Evolutionary conservation across 495 filamentous ascomycete species (phyloP), one percentile per base, ranked within the genome.

Genomic region (Cenococcum geophilum): DNA sequence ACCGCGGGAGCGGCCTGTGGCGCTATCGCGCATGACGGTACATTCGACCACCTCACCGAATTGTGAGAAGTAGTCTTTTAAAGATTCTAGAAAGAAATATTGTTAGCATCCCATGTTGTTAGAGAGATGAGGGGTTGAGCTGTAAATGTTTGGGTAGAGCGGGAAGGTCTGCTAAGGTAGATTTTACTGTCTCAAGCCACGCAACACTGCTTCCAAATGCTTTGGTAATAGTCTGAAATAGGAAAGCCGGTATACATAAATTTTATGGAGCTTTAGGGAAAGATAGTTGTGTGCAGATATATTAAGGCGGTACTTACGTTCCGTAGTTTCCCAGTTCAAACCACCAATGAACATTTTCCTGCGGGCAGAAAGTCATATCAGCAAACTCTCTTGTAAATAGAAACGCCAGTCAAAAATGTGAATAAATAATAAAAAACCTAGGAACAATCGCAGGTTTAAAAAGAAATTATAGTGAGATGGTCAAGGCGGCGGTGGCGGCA

Each of bases 291-390:
- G 40, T 14, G 40, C 12, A 45, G 40, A 4, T 45, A 10, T 45
- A 14, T 45, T 14, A 27, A 40, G 35, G 55, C 47, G 55, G 21
- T 23, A 71, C 89, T 80, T 88, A 98, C 93, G 87, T 76, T 98
- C 93, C 52, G 93, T 97, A 27, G 93, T 98, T 74, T 98, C 93
- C 93, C 93, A 98, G 72, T 98, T 98, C 65, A 98, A 78, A 18
- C 93, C 93, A 68, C 93, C 93, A 77, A 98, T 98, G 68, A 98
- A 98, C 93, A 98, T 98, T 77, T 98, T 98, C 67, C 93, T 98
- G 73, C 57, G 69, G 56, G 64, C 3, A 8, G 5, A 40, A 25
- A 53, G 4, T 23, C 27, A 40, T 37, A 23, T 56, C n/a, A 56
- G 54, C 54, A 56, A 40, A 23, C n/a, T 22, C 54, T 6, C 10